Percentiles rank a stretch among this genome's conserved stretches.
These are phyloP conservation scores for Fermentozyma sake DNA, from an alignment of 1,139 yeast genomes.

Conservation along the genomic window DNA sequence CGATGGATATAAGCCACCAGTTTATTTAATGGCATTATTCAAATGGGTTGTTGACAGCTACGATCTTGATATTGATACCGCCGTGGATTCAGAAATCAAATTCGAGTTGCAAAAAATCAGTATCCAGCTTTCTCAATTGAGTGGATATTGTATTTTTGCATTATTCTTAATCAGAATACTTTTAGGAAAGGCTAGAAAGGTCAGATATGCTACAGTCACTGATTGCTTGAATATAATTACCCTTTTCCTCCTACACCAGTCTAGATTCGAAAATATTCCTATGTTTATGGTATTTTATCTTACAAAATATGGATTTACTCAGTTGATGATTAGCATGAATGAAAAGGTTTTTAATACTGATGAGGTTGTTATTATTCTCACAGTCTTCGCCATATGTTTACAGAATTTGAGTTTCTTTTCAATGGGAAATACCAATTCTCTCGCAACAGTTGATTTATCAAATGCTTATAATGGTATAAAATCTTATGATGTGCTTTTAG, in stretches of 20 bases:
- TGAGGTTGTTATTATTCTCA: constrained; percentile 17
- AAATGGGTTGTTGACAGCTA: constrained; percentile 26
- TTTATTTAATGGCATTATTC: constrained; percentile 25
- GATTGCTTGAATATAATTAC: constrained; percentile 45
- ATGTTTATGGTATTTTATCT: constrained; percentile 51
- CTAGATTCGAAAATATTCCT: constrained; percentile 67
- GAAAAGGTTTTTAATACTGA: constrained; percentile 14
- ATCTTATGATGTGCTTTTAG: constrained; percentile 62
- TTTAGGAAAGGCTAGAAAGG: constrained; percentile 21
- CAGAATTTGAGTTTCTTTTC: constrained; percentile 82
- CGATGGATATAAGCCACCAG: constrained; percentile 51
- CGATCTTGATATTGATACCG: constrained; percentile 9
- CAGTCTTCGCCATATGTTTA: constrained; percentile 30
- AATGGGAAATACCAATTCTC: constrained; percentile 86
- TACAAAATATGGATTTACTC: constrained; percentile 25
- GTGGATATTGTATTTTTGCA: constrained; percentile 15
- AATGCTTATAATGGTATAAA: constrained; percentile 88
- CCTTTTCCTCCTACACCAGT: constrained; percentile 63
- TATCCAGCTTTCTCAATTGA: constrained; percentile 24
- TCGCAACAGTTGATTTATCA: constrained; percentile 85
- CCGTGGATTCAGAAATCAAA: constrained; percentile 15
- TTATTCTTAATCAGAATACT: constrained; percentile 22
- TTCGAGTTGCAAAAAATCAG: constrained; percentile 22
- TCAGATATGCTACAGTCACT: constrained; percentile 26
- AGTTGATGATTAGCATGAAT: constrained; percentile 4